Percentiles rank a stretch among this genome's conserved stretches.
Conservation (phyloP, 164 flowering plant genomes). For the Macadamia integrifolia region DNA sequence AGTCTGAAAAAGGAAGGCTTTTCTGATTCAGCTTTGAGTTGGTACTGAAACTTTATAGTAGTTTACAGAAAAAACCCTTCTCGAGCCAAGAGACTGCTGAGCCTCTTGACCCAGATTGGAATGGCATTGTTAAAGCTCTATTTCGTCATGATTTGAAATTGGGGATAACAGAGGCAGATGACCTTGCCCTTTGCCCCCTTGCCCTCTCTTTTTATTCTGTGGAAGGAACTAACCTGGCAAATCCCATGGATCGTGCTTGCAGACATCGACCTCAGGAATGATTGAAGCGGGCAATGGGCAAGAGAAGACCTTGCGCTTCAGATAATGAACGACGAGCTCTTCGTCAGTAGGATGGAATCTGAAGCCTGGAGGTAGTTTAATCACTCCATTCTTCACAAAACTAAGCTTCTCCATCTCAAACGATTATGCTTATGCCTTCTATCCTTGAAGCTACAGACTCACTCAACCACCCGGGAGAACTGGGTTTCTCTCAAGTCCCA, state of each 20-base stretch:
- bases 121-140: too few relatives aligned
- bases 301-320: conserved; percentile 48
- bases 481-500: background rate
- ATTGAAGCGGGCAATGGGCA: conserved; percentile 68
- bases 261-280: conserved; percentile 59
- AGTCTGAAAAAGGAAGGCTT: too few relatives aligned
- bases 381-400: conserved; percentile 46
- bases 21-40: too few relatives aligned
- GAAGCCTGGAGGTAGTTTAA: conserved; percentile 74
- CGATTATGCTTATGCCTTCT: too few relatives aligned
- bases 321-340: conserved; percentile 65
- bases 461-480: background rate
- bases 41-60: too few relatives aligned
- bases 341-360: conserved; percentile 84
- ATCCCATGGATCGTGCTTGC: conserved; percentile 66
- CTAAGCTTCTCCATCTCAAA: conserved; percentile 37
- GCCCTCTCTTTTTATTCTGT: too few relatives aligned
- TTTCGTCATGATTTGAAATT: too few relatives aligned
- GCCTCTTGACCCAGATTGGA: too few relatives aligned
- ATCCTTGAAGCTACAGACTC: background rate
- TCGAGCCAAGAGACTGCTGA: too few relatives aligned
- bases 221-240: conserved; percentile 50
- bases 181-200: too few relatives aligned
- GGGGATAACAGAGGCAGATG: too few relatives aligned
- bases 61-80: too few relatives aligned